Evolutionary conservation across 75 land plant species (phyloP), one percentile per base, ranked within the genome.

Genomic region (Sequoiadendron giganteum): DNA sequence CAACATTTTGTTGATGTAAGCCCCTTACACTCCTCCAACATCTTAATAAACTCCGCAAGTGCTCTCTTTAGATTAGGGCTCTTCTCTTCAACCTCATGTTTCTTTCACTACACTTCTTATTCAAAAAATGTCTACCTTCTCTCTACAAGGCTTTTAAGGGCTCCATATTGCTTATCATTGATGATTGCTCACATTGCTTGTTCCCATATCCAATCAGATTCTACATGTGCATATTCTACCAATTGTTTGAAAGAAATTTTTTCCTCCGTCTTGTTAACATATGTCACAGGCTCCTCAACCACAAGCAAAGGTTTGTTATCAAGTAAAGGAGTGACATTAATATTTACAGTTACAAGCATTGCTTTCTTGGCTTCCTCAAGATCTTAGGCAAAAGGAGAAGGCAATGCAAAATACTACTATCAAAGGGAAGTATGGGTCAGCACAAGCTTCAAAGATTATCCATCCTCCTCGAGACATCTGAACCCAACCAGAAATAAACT

Each of bases 131-230:
- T 95, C 87, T 96, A 95, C 89, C 96, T 97, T 85, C 98, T 94
- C 83, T 97, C 98, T 82, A 97, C 98, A 58, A 96, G 91, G 38
- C 98, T 95, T 88, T 94, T 96, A 86, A 97, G 88, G 76, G 96
- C 99, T 86, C 97, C 97, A 92, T 96, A 97, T 72, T 98, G 93
- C 89, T 94, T 96, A 88, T 97, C 99, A 91, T 93, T 96, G 19
- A 97, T 95, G 38, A 97, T 97, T 47, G 92, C 96, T 82, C 96
- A 92, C 99, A 97, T 97, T 42, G 99, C 99, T 95, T 97, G 99
- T n/a, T 97, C 98, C 99, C 99, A 97, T 36, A 91, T 94, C 98
- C 98, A 96, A 84, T 96, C 97, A 89, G 99, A 95, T 83, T 93
- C 96, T 87, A 97, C 97, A 91, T 95, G 96, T 49, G 94, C 94